Percentiles rank a stretch among this genome's conserved stretches.
Conservation (phyloP, 148 eudicot species). For the Dysphania ambrosioides region DNA sequence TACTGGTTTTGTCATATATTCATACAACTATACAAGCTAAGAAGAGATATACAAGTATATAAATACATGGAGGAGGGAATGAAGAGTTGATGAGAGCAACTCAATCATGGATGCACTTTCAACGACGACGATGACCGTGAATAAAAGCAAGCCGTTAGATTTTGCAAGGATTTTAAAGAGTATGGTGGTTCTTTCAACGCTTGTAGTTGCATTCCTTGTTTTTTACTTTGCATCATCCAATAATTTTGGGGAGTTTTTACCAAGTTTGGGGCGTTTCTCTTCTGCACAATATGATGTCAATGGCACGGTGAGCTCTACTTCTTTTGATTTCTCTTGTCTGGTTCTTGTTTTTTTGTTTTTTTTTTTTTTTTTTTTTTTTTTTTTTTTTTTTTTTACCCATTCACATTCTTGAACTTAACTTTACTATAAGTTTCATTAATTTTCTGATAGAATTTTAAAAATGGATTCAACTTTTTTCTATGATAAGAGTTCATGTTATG, state of each 20-base stretch:
- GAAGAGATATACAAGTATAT: too few relatives aligned
- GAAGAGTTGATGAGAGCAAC: slow-evolving; percentile 3
- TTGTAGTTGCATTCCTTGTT: slow-evolving; percentile 8
- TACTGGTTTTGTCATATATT: too few relatives aligned
- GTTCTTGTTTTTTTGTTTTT: too few relatives aligned
- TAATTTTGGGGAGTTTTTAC: slow-evolving; percentile 12
- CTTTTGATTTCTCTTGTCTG: neutral
- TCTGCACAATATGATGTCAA: neutral
- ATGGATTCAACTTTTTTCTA: too few relatives aligned
- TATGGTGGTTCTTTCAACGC: neutral
- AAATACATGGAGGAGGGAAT: slow-evolving; percentile 21
- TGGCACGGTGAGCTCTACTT: neutral
- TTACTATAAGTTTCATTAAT: too few relatives aligned
- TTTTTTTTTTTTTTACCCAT: too few relatives aligned
- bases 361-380: too few relatives aligned
- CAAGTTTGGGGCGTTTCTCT: neutral
- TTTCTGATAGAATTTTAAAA: too few relatives aligned
- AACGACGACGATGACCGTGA: neutral
- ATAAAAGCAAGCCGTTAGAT: neutral
- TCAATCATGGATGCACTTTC: neutral
- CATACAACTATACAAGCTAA: neutral
- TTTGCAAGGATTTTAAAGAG: slow-evolving; percentile 9
- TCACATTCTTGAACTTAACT: too few relatives aligned
- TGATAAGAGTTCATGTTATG: too few relatives aligned
- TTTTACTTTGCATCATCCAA: slow-evolving; percentile 6